These are phyloP conservation scores for Bifiguratus adelaidae DNA, from an alignment of 192 early-diverging fungal species.

Conservation along the genomic window DNA sequence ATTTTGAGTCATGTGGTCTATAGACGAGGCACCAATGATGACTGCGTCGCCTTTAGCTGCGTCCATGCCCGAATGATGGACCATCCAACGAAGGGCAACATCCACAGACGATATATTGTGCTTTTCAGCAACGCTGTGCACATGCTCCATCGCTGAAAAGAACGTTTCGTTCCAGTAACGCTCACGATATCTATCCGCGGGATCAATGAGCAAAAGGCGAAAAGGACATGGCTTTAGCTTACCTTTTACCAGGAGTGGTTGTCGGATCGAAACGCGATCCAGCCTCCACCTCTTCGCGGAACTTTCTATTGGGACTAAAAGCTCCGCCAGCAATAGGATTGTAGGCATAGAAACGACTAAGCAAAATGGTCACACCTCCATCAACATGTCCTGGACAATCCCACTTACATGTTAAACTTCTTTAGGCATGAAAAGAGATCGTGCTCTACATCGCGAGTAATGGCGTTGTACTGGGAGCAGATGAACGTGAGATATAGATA, in stretches of 20 bases:
- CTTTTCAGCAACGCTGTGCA: conserved; percentile 17
- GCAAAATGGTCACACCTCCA: background rate
- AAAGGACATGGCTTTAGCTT: background rate
- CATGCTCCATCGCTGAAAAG: conserved; percentile 37
- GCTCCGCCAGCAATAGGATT: conserved; percentile 49
- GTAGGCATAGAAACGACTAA: conserved; percentile 49
- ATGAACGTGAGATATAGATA: background rate
- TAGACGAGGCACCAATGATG: conserved; percentile 25
- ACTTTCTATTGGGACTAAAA: conserved; percentile 11
- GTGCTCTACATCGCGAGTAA: conserved; percentile 29
- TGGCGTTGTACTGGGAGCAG: conserved; percentile 21
- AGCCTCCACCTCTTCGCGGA: conserved; percentile 11
- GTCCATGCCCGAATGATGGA: conserved; percentile 24
- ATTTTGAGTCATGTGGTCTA: conserved; percentile 25
- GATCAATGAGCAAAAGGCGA: background rate
- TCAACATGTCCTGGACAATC: background rate
- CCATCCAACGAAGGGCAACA: conserved; percentile 25
- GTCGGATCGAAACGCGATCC: conserved; percentile 26
- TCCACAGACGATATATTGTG: conserved; percentile 19
- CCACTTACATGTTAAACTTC: conserved; percentile 15
- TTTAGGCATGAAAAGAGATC: conserved; percentile 53
- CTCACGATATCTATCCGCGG: conserved; percentile 17
- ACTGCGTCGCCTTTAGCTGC: conserved; percentile 20
- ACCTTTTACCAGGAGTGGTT: conserved; percentile 17
- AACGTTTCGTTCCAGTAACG: conserved; percentile 37